phyloP scores from a whole-genome alignment of 805 yeast genomes.

The Phaffomyces opuntiae region DNA sequence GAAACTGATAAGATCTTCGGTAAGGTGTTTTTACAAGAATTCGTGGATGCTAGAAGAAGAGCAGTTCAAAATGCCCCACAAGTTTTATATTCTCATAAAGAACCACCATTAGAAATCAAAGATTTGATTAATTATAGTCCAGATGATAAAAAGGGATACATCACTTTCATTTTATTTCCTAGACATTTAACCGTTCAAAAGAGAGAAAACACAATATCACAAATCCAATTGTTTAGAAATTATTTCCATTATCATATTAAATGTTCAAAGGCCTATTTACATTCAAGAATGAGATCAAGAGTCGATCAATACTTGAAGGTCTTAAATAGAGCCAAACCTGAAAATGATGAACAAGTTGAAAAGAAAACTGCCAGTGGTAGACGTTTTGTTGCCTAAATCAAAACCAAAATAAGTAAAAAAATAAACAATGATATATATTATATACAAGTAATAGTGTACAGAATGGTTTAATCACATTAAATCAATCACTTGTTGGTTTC shows the following conservation, averaged over 20 bases:
- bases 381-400: conserved; percentile 17
- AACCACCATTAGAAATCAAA: conserved; percentile 86
- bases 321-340: conserved; percentile 94
- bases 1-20: conserved; percentile 93
- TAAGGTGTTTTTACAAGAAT: conserved; percentile 85
- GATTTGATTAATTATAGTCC: conserved; percentile 32
- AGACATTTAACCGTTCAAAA: conserved; percentile 64
- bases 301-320: conserved; percentile 92
- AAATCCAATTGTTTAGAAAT: conserved; percentile 86
- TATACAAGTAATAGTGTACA: conserved; percentile 6
- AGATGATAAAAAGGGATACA: conserved; percentile 44
- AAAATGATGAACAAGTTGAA: conserved; percentile 63
- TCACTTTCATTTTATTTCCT: conserved; percentile 74
- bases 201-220: conserved; percentile 83
- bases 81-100: conserved; percentile 82
- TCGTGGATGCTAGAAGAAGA: conserved; percentile 92
- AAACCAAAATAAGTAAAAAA: neutral
- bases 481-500: conserved; percentile 49
- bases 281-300: conserved; percentile 95
- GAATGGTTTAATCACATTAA: too few species aligned
- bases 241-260: conserved; percentile 98
- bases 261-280: conserved; percentile 97
- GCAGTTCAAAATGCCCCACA: conserved; percentile 98
- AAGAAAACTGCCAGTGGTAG: conserved; percentile 28
- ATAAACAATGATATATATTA: conserved; percentile 3